These are phyloP conservation scores for Coleophoma crateriformis DNA, from an alignment of 2,329 filamentous ascomycete species.

Conservation along the genomic window DNA sequence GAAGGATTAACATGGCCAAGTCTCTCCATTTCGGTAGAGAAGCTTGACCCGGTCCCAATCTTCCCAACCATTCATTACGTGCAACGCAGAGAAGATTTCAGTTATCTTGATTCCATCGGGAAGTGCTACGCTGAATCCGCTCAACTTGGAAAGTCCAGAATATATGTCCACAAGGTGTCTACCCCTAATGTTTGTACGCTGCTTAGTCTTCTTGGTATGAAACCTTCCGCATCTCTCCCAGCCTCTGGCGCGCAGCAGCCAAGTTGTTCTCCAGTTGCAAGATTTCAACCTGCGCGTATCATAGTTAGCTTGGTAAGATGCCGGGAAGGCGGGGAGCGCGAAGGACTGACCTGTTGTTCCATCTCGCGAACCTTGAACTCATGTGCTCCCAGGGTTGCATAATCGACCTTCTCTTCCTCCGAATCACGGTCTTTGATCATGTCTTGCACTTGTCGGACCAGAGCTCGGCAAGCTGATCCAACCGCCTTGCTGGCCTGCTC, in stretches of 20 bases:
- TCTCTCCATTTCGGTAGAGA: no score
- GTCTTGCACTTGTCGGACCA: constrained; percentile 89
- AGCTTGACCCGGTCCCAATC: no score
- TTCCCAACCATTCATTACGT: no score
- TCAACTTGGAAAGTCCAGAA: no score
- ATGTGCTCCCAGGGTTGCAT: constrained; percentile 79
- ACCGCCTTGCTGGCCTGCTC: constrained; percentile 92
- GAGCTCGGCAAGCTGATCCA: constrained; percentile 75
- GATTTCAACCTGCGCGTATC: constrained; percentile 74
- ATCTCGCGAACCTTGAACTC: constrained; percentile 99
- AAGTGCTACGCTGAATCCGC: no score
- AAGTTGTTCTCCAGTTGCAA: constrained; percentile 89
- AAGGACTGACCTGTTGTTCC: constrained; percentile 85
- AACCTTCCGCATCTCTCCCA: constrained; percentile 82
- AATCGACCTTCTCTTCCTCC: constrained; percentile 82
- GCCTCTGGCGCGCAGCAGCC: constrained; percentile 67
- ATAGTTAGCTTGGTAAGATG: constrained; percentile 16
- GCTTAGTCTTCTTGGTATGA: constrained; percentile 25
- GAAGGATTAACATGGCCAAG: no score
- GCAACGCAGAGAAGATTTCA: no score
- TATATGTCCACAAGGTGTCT: no score
- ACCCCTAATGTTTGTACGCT: no score
- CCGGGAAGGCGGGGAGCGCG: background rate
- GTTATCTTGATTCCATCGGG: no score
- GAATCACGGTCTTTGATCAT: constrained; percentile 85